Base-by-base conservation (phyloP, 371 early-diverging fungal species). In the Mortierella sp. region DNA sequence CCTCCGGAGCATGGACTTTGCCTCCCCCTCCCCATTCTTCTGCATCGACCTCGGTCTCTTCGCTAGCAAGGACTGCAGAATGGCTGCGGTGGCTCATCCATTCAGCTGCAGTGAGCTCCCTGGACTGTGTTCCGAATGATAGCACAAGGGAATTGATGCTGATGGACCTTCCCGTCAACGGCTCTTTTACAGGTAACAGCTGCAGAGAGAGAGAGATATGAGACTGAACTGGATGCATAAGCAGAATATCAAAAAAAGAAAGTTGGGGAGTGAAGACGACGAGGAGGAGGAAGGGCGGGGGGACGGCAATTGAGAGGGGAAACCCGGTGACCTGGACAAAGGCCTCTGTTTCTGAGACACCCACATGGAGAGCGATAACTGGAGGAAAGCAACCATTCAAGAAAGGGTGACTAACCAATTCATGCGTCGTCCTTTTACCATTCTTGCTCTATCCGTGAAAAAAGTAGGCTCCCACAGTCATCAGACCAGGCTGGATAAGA, bases 21-120 rank as follows among this genome's bases (percentile, higher is more conserved):
- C 61, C 61, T 19, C 39, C 34, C 3, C 37, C 61, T 37, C 61
- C 37, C 37, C 61, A 61, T 61, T 61, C 61, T 19, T 61, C 37
- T 22, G 22, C 61, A 34, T 61, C 61, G 19, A 61, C 61, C 61
- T 61, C 61, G 61, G 37, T 39, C 37, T 61, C 61, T 61, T 61
- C 61, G 13, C 19, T 61, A 22, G 61, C 61, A 61, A 37, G 39
- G 22, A 61, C 61, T 61, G 47, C 66, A 26, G 64, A 64, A 44
- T 58, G 70, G 71, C 48, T 70, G n/a, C 66, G 65, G 16, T 66
- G 44, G 66, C 70, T 76, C 39, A 37, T 70, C 14, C 71, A 66
- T 16, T 66, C 76, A 5, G 58, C 66, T 47, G 55, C 71, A 9
- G 70, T 64, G 24, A 68, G 40, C 47, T 40, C 75, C 9, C 41